These are phyloP conservation scores for Botryosphaeria dothidea DNA, from an alignment of 2,329 filamentous ascomycete genomes.

Conservation along the genomic window DNA sequence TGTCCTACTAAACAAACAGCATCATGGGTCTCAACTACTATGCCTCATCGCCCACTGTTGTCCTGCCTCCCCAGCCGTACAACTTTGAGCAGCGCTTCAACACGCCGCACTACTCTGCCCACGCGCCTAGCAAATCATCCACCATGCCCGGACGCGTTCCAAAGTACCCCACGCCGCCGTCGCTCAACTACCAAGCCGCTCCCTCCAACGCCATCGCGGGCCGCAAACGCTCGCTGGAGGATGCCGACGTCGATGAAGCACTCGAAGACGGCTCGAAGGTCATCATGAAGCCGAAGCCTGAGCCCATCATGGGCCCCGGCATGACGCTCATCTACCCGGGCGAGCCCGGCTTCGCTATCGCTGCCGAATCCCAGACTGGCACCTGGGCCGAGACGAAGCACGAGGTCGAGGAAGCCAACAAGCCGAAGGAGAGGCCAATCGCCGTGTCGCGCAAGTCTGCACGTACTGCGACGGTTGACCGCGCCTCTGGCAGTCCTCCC, in stretches of 20 bases:
- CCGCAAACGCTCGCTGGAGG: slow-evolving; percentile 75
- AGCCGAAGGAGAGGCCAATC: slow-evolving; percentile 43
- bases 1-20: slow-evolving; percentile 42
- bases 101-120: slow-evolving; percentile 24
- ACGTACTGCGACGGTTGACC: slow-evolving; percentile 50
- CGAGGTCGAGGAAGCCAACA: slow-evolving; percentile 49
- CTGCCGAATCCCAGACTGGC: slow-evolving; percentile 68
- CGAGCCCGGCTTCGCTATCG: slow-evolving; percentile 57
- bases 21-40: slow-evolving; percentile 48
- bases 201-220: slow-evolving; percentile 53
- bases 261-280: slow-evolving; percentile 51
- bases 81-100: slow-evolving; percentile 31
- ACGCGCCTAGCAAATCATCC: slow-evolving; percentile 35
- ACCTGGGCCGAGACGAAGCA: slow-evolving; percentile 71
- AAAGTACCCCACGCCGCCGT: slow-evolving; percentile 43
- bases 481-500: slow-evolving; percentile 29
- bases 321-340: slow-evolving; percentile 72
- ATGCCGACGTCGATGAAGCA: slow-evolving; percentile 68
- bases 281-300: slow-evolving; percentile 58
- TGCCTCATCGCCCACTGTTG: slow-evolving; percentile 49
- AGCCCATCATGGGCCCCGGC: slow-evolving; percentile 70
- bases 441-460: slow-evolving; percentile 65
- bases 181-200: slow-evolving; percentile 45
- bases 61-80: slow-evolving; percentile 44
- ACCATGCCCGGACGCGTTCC: slow-evolving; percentile 35